A percentile compares a stretch with the other conserved stretches of the same genome.
Conservation (phyloP, 345 rosid species). For the Brassica juncea region DNA sequence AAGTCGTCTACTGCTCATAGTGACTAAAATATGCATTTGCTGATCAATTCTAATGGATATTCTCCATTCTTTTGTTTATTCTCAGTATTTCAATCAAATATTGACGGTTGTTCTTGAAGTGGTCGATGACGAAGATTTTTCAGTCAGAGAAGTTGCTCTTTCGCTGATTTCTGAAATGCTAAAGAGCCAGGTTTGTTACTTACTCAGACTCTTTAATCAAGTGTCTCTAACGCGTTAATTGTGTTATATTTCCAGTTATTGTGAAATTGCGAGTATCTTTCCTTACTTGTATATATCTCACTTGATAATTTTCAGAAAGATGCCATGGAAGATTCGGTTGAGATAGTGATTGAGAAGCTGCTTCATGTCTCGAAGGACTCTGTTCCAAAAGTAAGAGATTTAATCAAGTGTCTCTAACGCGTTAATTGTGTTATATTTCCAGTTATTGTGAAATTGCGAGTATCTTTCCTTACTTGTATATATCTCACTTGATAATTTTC, state of each 20-base stretch:
- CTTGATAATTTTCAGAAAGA: conserved; percentile 62
- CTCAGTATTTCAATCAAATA: conserved; percentile 96
- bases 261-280: background rate
- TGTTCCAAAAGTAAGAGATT: conserved; percentile 60
- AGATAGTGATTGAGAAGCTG: conserved; percentile 88
- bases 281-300: conserved; percentile 24
- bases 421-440: background rate
- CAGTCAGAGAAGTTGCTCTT: conserved; percentile 74
- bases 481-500: conserved; percentile 37
- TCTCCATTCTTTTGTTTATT: conserved; percentile 1
- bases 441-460: background rate
- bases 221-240: background rate
- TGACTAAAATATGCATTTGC: conserved; percentile 10
- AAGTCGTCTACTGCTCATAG: background rate
- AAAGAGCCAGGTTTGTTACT: conserved; percentile 69
- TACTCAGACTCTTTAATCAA: conserved; percentile 1
- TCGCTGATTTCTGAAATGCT: conserved; percentile 81
- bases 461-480: conserved; percentile 23
- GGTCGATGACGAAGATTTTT: conserved; percentile 69
- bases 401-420: background rate
- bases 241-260: background rate
- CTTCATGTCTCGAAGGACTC: conserved; percentile 79
- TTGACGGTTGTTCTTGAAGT: conserved; percentile 94
- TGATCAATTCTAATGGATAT: conserved; percentile 17
- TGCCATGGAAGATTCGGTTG: conserved; percentile 87